Conservation (phyloP, 345 rosid genomes). For the Brassica juncea region DNA sequence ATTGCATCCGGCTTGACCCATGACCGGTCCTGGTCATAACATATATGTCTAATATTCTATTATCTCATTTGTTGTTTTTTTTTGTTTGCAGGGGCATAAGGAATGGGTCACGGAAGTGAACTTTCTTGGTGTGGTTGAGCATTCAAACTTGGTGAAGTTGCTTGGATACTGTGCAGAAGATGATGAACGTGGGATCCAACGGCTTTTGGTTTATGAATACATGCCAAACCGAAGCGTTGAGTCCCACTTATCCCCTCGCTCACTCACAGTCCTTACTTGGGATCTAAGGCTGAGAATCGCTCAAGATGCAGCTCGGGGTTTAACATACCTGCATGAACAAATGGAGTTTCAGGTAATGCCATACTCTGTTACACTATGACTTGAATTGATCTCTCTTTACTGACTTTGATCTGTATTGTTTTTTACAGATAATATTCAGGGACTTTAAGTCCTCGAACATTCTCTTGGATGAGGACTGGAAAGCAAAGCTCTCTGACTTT, state of each 20-base stretch:
- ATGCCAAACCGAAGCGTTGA: slow-evolving; percentile 85
- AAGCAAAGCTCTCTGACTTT: slow-evolving; percentile 91
- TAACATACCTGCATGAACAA: slow-evolving; percentile 77
- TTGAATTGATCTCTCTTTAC: neutral
- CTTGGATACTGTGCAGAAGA: slow-evolving; percentile 94
- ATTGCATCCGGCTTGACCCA: too few relatives aligned
- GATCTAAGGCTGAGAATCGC: slow-evolving; percentile 76
- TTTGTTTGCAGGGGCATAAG: slow-evolving; percentile 72
- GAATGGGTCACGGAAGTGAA: slow-evolving; percentile 96
- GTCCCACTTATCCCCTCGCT: slow-evolving; percentile 55
- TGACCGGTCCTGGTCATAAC: too few relatives aligned
- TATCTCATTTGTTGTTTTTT: neutral
- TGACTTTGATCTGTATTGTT: slow-evolving; percentile 1
- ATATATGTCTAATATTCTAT: neutral
- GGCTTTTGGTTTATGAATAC: slow-evolving; percentile 80
- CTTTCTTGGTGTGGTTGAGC: slow-evolving; percentile 87
- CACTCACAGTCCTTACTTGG: slow-evolving; percentile 70
- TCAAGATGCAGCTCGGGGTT: slow-evolving; percentile 88
- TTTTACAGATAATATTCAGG: slow-evolving; percentile 71
- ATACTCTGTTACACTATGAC: neutral
- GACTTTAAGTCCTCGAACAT: slow-evolving; percentile 93
- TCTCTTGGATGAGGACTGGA: slow-evolving; percentile 84
- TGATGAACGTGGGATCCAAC: slow-evolving; percentile 88
- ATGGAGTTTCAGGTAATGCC: slow-evolving; percentile 83
- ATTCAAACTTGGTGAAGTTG: slow-evolving; percentile 83